phyloP scores from a whole-genome alignment of 2,329 filamentous ascomycete genomes.

The Aureobasidium sp. region DNA sequence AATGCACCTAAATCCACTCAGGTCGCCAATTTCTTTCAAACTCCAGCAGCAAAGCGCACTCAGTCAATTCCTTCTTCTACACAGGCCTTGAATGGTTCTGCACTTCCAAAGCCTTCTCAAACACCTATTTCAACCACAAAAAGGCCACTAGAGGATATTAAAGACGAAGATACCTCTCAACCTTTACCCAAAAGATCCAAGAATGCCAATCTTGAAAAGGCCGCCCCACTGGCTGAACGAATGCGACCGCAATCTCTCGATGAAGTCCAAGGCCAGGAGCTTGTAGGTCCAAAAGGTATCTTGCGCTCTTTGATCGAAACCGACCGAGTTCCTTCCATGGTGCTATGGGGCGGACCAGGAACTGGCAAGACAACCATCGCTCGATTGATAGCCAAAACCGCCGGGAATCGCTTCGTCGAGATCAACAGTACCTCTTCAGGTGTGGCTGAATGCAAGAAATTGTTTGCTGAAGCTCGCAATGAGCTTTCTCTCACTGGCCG shows the following conservation, averaged over 20 bases:
- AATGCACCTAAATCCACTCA: slow-evolving; percentile 34
- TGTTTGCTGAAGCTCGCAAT: slow-evolving; percentile 76
- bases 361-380: slow-evolving; percentile 91
- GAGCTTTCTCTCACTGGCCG: slow-evolving; percentile 75
- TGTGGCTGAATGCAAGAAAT: slow-evolving; percentile 84
- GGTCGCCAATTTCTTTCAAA: slow-evolving; percentile 50
- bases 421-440: slow-evolving; percentile 89
- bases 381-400: slow-evolving; percentile 75
- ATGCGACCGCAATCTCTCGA: slow-evolving; percentile 83
- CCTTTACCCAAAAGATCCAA: slow-evolving; percentile 58
- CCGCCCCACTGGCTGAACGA: slow-evolving; percentile 82
- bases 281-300: slow-evolving; percentile 79
- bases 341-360: slow-evolving; percentile 78
- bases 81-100: slow-evolving; percentile 19
- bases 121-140: background rate
- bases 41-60: slow-evolving; percentile 41
- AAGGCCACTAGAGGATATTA: slow-evolving; percentile 5
- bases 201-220: slow-evolving; percentile 52
- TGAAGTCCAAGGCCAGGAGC: slow-evolving; percentile 82
- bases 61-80: background rate
- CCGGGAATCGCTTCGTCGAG: slow-evolving; percentile 82
- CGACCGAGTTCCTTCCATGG: slow-evolving; percentile 85
- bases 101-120: background rate
- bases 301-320: slow-evolving; percentile 79
- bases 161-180: slow-evolving; percentile 12